phyloP scores from a whole-genome alignment of 108 stramenopile genomes.

The Nitzschia sp. region DNA sequence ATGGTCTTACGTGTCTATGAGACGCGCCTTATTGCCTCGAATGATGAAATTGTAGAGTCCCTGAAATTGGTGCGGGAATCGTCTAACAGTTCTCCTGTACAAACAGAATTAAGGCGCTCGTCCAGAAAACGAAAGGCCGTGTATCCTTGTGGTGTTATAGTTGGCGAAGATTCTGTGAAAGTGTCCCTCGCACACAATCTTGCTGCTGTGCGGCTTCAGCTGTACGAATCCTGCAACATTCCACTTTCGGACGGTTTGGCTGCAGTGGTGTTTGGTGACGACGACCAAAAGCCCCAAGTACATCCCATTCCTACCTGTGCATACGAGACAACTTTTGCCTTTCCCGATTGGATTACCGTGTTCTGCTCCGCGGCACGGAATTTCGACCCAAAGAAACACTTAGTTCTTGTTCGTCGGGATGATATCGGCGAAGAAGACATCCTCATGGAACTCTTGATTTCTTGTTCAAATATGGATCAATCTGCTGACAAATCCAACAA shows the following conservation, averaged over 20 bases:
- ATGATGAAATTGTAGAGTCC: constrained; percentile 15
- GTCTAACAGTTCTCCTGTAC: background rate
- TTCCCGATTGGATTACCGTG: constrained; percentile 12
- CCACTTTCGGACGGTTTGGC: constrained; percentile 7
- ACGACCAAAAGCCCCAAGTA: background rate
- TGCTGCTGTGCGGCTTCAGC: constrained; percentile 44
- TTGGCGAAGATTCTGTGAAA: constrained; percentile 27
- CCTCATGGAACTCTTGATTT: constrained; percentile 34
- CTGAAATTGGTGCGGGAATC: constrained; percentile 14
- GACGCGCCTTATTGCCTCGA: constrained; percentile 6
- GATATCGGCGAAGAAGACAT: constrained; percentile 7
- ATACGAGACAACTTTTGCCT: constrained; percentile 2
- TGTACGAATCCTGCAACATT: constrained; percentile 37
- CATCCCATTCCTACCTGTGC: background rate
- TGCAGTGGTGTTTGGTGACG: constrained; percentile 9
- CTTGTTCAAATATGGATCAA: background rate
- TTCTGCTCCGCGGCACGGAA: constrained; percentile 3
- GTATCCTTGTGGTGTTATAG: constrained; percentile 40
- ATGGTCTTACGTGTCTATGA: constrained; percentile 36
- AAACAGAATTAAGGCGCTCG: constrained; percentile 35
- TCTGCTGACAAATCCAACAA: background rate
- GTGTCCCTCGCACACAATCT: constrained; percentile 37
- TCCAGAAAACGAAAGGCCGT: constrained; percentile 35
- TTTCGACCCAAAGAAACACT: constrained; percentile 3
- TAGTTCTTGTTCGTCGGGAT: constrained; percentile 25